These are phyloP conservation scores for Acanthamoeba pearcei DNA, from an alignment of 208 protist species.

Conservation along the genomic window DNA sequence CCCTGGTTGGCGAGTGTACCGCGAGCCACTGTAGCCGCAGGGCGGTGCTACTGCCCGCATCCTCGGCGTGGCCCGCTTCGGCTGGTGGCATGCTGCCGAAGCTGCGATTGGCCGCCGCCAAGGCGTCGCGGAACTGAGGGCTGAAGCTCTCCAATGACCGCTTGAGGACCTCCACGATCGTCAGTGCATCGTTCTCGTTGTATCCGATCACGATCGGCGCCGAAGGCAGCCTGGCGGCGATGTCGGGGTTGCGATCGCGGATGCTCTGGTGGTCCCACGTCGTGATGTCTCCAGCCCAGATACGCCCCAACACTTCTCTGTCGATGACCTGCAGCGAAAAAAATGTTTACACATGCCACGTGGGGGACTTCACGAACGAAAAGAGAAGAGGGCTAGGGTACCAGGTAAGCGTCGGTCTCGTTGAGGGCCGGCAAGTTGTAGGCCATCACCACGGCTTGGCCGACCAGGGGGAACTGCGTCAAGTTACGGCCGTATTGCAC, in stretches of 20 bases:
- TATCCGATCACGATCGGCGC: neutral
- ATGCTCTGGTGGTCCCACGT: neutral
- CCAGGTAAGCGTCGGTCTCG: neutral
- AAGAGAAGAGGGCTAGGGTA: neutral
- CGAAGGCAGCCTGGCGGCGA: neutral
- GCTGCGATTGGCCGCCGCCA: neutral
- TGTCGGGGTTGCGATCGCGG: neutral
- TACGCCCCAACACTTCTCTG: neutral
- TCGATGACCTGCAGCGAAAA: neutral
- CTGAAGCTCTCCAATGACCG: neutral
- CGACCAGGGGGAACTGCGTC: neutral
- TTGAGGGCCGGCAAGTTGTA: neutral
- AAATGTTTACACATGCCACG: neutral
- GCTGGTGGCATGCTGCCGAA: neutral
- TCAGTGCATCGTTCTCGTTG: neutral
- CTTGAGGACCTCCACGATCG: neutral
- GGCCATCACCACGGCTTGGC: neutral
- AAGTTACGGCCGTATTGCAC: neutral
- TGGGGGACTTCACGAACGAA: neutral
- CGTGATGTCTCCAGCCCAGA: conserved; percentile 20
- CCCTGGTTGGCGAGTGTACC: neutral
- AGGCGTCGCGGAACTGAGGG: neutral
- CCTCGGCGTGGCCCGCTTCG: neutral
- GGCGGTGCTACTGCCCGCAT: neutral
- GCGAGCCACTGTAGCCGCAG: neutral